Base-by-base conservation (phyloP, 2,329 filamentous ascomycete genomes). In the Lecanicillium sp. region DNA sequence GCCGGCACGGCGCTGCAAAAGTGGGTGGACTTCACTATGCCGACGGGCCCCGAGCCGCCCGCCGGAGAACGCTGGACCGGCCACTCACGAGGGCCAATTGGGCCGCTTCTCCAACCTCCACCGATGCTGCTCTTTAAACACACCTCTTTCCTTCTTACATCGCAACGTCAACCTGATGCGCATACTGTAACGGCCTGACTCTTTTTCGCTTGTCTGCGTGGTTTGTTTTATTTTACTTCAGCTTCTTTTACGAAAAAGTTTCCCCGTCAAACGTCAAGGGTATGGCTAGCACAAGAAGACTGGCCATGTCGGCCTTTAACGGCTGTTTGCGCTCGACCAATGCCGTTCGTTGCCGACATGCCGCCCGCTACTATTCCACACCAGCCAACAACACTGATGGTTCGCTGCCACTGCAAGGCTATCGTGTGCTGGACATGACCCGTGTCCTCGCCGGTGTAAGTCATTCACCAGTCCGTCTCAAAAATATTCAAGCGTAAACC, bases 401-500 rank as follows among this genome's bases (percentile, higher is more conserved):
- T 11, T 45, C 58, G 29, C 60, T 78, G 22, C 90, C 92, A 16
- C 71, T 98, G 50, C 78, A 86, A 27, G 92, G 92, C 1, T 83
- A 92, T 50, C 80, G 85, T 40, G 89, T 96, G 12, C 71, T 98
- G 45, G 92, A 98, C 59, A 94, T 98, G 88, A 96, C 90, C 4
- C 77, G 92, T 64, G 92, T 98, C 2, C 66, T 98, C 47, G 92
- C 92, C 46, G 92, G 92, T 41, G 90, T 95, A 69, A 64, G 83
- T 72, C 19, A 33, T 25, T 27, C 4, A n/a, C n/a, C n/a, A n/a
- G n/a, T n/a, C n/a, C n/a, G n/a, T n/a, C n/a, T n/a, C n/a, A n/a
- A n/a, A n/a, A n/a, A n/a, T n/a, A n/a, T n/a, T n/a, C n/a, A n/a
- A n/a, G n/a, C n/a, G n/a, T n/a, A n/a, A n/a, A 18, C 6, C 8